Evolutionary conservation across 2,329 filamentous ascomycete species (phyloP), one percentile per base, ranked within the genome.

Genomic region (Leptographium flavum): DNA sequence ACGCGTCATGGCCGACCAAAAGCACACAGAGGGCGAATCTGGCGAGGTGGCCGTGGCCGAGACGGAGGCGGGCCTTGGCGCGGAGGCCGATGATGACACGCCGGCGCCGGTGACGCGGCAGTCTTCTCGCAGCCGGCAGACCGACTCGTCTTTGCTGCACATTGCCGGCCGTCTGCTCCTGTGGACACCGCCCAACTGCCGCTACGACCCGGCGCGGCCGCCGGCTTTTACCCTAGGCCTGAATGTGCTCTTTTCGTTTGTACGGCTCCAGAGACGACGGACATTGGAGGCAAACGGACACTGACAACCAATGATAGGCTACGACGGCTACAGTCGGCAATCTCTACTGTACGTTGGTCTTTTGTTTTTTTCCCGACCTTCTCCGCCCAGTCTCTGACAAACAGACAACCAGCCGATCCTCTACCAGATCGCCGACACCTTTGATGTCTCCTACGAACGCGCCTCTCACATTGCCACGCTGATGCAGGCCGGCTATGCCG

Each of bases 401-500:
- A 87, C 28, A 52, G 50, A 90, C 60, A 84, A 74, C 48, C 83
- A 88, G 54, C 83, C 85, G 0, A 83, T 90, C 39, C 65, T 90
- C 22, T 86, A 87, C 56, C 74, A 83, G 42, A 69, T 92, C 35
- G 83, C 85, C 0, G 59, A 68, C 10, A 79, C 83, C 15, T 90
- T 92, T 55, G 56, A 71, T 44, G 79, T 90, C 40, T 71, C 69
- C 9, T 81, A 86, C 55, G 82, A 86, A 54, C 67, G 71, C 45
- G 76, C 83, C 0, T 73, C 73, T 1, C 62, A 68, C 35, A 77
- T 90, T 22, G 83, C 85, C 1, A 90, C 85, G 0, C 64, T 87
- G 37, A 78, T 83, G 60, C 86, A 92, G 58, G 81, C 83, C 2
- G 85, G 85, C 2, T 92, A 92, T 60, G 84, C 83, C 1, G 69